Conservation (phyloP, 2,329 filamentous ascomycete species). For the Aspergillus niger region DNA sequence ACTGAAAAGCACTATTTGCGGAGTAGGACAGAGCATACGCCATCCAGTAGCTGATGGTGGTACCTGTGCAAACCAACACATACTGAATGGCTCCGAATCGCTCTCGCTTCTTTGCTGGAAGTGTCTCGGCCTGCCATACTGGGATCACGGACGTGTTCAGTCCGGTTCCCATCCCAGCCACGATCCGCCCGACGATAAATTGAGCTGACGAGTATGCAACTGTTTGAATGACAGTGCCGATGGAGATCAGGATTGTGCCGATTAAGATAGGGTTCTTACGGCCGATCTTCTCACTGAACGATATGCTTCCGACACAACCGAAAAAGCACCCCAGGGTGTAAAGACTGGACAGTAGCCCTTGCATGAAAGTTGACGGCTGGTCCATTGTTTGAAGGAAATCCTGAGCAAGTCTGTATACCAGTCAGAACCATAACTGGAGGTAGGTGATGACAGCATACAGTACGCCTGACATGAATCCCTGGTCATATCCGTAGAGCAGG, state of each 20-base stretch:
- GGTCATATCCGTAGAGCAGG: conserved; percentile 5
- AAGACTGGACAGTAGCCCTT: not conserved
- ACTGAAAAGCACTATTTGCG: conserved; percentile 20
- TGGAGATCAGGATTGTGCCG: not conserved
- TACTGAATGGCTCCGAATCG: not conserved
- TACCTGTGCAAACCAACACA: not conserved
- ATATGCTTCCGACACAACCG: not conserved
- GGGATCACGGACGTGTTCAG: conserved; percentile 54
- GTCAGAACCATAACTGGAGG: not conserved
- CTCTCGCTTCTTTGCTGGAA: not conserved
- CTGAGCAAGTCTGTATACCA: not conserved
- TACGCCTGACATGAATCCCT: conserved; percentile 1
- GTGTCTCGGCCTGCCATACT: conserved; percentile 43
- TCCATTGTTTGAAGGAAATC: not conserved
- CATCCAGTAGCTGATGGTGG: not conserved
- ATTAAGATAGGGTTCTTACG: not conserved
- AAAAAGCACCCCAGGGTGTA: conserved; percentile 7
- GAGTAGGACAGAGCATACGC: not conserved
- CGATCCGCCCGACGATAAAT: not conserved
- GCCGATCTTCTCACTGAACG: not conserved
- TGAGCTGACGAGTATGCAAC: not conserved
- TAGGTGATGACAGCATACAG: not conserved
- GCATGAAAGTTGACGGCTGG: not conserved
- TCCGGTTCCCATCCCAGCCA: conserved; percentile 52
- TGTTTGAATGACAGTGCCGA: not conserved